A percentile compares a stretch with the other conserved stretches of the same genome.
phyloP scores from a whole-genome alignment of 2,329 filamentous ascomycete genomes.

The Cordyceps cateniannulata region DNA sequence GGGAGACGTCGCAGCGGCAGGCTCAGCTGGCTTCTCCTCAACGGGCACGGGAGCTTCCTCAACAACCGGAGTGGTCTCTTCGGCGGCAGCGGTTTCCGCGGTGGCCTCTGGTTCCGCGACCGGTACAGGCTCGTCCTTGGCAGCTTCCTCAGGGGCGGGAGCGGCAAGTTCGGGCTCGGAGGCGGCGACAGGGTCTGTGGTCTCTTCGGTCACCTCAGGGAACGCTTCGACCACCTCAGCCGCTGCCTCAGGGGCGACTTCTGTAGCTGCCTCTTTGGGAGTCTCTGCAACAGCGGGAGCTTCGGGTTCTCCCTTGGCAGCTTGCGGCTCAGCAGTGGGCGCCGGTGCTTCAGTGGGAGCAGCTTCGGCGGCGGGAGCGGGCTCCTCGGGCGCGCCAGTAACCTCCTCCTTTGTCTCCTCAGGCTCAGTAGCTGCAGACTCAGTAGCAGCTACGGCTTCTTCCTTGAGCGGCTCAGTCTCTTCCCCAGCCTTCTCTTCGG shows the following conservation, averaged over 20 bases:
- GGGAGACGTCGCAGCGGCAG: background rate
- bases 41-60: background rate
- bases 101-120: background rate
- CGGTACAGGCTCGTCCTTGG: background rate
- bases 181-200: conserved; percentile 15
- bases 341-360: conserved; percentile 13
- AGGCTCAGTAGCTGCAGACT: background rate
- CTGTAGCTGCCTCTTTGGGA: background rate
- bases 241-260: conserved; percentile 12
- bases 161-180: conserved; percentile 7
- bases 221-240: background rate
- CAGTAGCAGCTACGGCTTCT: background rate
- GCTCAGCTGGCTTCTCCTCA: background rate
- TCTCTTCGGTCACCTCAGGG: background rate
- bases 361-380: conserved; percentile 15
- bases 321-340: background rate
- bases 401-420: background rate
- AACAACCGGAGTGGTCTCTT: background rate
- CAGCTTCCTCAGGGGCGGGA: background rate
- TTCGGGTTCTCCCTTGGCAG: conserved; percentile 1
- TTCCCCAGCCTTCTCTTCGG: conserved; percentile 14
- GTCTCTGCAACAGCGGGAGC: background rate
- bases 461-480: conserved; percentile 8
- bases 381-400: conserved; percentile 4
- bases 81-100: background rate